Percentiles rank a stretch among this genome's conserved stretches.
Conservation (phyloP, 2,329 filamentous ascomycete genomes). For the Periconia sp. region DNA sequence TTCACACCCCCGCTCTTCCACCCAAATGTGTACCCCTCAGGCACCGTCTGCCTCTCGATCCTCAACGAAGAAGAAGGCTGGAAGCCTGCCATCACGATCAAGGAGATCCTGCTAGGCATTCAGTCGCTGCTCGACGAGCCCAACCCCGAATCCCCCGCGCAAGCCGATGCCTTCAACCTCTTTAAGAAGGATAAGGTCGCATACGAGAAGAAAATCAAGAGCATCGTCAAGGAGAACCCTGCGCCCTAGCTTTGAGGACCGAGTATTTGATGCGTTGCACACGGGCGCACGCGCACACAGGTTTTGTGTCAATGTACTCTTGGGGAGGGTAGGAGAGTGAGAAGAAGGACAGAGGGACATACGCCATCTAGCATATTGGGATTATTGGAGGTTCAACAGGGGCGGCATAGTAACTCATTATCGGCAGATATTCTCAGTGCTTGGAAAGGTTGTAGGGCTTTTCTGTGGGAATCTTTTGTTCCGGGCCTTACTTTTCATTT, state of each 20-base stretch:
- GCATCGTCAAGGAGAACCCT: slow-evolving; percentile 87
- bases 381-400: not conserved
- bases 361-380: not conserved
- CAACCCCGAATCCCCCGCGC: slow-evolving; percentile 93
- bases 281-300: not conserved
- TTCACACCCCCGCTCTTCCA: slow-evolving; percentile 96
- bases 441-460: not conserved
- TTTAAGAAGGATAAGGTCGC: slow-evolving; percentile 87
- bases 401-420: no score
- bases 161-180: slow-evolving; percentile 95
- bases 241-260: slow-evolving; percentile 57
- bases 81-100: slow-evolving; percentile 98
- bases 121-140: slow-evolving; percentile 95
- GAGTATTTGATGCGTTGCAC: not conserved
- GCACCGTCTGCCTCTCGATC: slow-evolving; percentile 95
- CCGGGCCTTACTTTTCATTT: not conserved
- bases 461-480: not conserved
- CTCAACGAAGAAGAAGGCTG: slow-evolving; percentile 98
- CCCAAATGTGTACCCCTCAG: slow-evolving; percentile 97
- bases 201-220: slow-evolving; percentile 85
- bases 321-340: not conserved
- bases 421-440: not conserved
- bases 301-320: not conserved
- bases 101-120: slow-evolving; percentile 94
- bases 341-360: not conserved